Conservation (phyloP, 805 yeast species). For the Saccharomyces eubayanus region DNA sequence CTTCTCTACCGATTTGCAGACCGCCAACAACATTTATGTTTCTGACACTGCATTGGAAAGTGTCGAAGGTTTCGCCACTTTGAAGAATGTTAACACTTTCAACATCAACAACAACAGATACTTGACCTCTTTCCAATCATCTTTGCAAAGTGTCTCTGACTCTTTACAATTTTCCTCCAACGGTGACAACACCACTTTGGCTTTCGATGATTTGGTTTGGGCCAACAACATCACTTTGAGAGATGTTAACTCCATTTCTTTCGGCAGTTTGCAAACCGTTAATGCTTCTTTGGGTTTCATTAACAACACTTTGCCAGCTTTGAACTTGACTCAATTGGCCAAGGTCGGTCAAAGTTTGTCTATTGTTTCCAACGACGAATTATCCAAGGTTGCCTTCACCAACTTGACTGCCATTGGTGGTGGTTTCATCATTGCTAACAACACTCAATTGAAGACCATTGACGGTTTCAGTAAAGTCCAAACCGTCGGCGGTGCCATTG, state of each 20-base stretch:
- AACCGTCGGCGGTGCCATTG: slow-evolving; percentile 83
- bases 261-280: slow-evolving; percentile 58
- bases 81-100: slow-evolving; percentile 43
- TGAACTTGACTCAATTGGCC: slow-evolving; percentile 48
- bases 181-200: slow-evolving; percentile 64
- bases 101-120: slow-evolving; percentile 87
- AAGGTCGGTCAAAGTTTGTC: slow-evolving; percentile 75
- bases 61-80: slow-evolving; percentile 52
- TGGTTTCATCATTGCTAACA: slow-evolving; percentile 86
- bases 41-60: slow-evolving; percentile 67
- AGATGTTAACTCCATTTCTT: slow-evolving; percentile 64
- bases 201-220: slow-evolving; percentile 63
- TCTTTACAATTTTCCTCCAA: slow-evolving; percentile 76
- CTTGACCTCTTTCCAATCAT: slow-evolving; percentile 63
- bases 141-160: slow-evolving; percentile 65
- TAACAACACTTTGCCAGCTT: slow-evolving; percentile 53
- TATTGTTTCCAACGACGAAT: slow-evolving; percentile 62
- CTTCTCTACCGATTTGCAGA: slow-evolving; percentile 64
- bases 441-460: slow-evolving; percentile 58
- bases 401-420: slow-evolving; percentile 74
- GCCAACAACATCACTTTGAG: slow-evolving; percentile 86
- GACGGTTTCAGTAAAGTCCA: slow-evolving; percentile 66
- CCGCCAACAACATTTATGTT: slow-evolving; percentile 60
- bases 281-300: slow-evolving; percentile 79
- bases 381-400: slow-evolving; percentile 61